A percentile compares a stretch with the other conserved stretches of the same genome.
Conservation (phyloP, 2,329 filamentous ascomycete genomes). For the Fusarium scirpi region DNA sequence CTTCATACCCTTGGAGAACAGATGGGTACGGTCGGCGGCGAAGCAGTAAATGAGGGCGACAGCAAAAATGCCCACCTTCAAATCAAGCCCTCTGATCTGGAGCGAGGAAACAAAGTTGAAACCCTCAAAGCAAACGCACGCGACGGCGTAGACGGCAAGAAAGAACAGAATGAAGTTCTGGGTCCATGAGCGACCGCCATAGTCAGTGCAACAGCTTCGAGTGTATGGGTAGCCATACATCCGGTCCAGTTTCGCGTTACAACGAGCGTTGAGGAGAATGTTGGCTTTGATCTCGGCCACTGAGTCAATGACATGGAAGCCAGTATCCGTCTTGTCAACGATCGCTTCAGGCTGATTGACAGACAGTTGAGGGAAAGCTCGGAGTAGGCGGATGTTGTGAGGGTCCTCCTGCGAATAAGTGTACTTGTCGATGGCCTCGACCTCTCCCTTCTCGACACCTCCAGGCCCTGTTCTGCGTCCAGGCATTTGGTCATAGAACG, state of each 20-base stretch:
- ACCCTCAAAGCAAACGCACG: slow-evolving; percentile 37
- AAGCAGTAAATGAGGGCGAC: slow-evolving; percentile 47
- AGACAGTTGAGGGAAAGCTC: slow-evolving; percentile 39
- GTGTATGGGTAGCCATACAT: slow-evolving; percentile 57
- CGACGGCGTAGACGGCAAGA: slow-evolving; percentile 29
- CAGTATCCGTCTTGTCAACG: slow-evolving; percentile 39
- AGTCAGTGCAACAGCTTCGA: slow-evolving; percentile 65
- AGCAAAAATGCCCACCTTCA: slow-evolving; percentile 46
- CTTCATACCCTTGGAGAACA: slow-evolving; percentile 47
- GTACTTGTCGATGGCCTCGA: slow-evolving; percentile 42
- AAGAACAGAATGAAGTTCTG: slow-evolving; percentile 44
- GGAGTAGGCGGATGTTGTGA: slow-evolving; percentile 38
- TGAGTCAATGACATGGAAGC: slow-evolving; percentile 50
- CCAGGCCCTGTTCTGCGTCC: slow-evolving; percentile 26
- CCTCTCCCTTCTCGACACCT: slow-evolving; percentile 41
- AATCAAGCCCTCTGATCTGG: slow-evolving; percentile 31
- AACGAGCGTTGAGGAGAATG: slow-evolving; percentile 66
- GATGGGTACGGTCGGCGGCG: slow-evolving; percentile 47
- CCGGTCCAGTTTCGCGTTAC: slow-evolving; percentile 57
- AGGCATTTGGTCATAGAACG: slow-evolving; percentile 40
- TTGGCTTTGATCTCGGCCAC: slow-evolving; percentile 51
- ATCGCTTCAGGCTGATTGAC: slow-evolving; percentile 35
- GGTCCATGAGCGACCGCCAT: slow-evolving; percentile 47
- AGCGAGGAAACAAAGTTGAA: slow-evolving; percentile 29
- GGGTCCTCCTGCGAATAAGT: slow-evolving; percentile 22